A percentile compares a stretch with the other conserved stretches of the same genome.
Conservation (phyloP, 2,329 filamentous ascomycete genomes). For the Ilyonectria destructans region DNA sequence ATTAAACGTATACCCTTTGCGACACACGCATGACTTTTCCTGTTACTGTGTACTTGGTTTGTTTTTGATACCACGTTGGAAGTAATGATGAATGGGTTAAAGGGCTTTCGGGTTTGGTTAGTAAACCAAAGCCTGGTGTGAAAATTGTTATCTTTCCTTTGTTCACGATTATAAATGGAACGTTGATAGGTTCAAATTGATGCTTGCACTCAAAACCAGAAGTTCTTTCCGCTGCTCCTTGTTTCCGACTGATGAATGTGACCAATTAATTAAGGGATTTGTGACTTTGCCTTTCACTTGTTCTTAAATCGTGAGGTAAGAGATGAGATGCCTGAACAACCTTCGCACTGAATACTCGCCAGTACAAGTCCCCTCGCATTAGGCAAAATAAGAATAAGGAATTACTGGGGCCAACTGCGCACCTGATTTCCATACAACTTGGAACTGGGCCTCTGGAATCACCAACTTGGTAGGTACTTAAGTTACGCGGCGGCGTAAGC, state of each 20-base stretch:
- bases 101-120: constrained; percentile 31
- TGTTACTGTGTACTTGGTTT: constrained; percentile 35
- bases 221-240: not conserved
- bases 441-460: not conserved
- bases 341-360: too few relatives aligned
- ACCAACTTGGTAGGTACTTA: not conserved
- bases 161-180: constrained; percentile 37
- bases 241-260: not conserved
- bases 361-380: too few relatives aligned
- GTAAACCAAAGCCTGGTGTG: constrained; percentile 27
- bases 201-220: not conserved
- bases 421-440: too few relatives aligned
- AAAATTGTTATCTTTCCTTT: constrained; percentile 42
- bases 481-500: too few relatives aligned
- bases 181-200: constrained; percentile 44
- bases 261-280: too few relatives aligned
- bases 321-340: too few relatives aligned
- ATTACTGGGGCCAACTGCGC: not conserved
- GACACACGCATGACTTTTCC: constrained; percentile 36
- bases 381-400: not conserved
- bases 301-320: too few relatives aligned
- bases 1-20: constrained; percentile 47
- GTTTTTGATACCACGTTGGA: constrained; percentile 34
- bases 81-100: constrained; percentile 36
- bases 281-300: too few relatives aligned